A percentile compares a stretch with the other conserved stretches of the same genome.
Evolutionary conservation across 768 basidiomycete genomes (phyloP).

Genomic region (Tricholoma terreum): DNA sequence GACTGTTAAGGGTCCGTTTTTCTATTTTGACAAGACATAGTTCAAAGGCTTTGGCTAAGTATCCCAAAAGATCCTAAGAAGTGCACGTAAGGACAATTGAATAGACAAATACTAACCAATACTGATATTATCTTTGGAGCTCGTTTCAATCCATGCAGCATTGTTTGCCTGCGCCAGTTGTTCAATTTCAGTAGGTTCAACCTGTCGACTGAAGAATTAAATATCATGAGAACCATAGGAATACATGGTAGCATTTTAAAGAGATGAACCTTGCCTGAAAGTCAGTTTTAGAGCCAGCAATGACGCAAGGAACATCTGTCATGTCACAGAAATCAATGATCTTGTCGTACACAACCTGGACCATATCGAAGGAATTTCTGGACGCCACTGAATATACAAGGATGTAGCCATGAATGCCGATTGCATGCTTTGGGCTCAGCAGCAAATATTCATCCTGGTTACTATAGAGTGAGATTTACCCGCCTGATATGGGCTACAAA

Average conservation of each 20-base stretch:
- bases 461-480: constrained; percentile 6
- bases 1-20: constrained; percentile 50
- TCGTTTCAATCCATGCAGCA: constrained; percentile 83
- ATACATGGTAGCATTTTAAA: constrained; percentile 3
- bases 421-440: constrained; percentile 83
- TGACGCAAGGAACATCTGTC: constrained; percentile 81
- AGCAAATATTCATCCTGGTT: constrained; percentile 92
- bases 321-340: constrained; percentile 84
- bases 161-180: constrained; percentile 64
- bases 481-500: constrained; percentile 1
- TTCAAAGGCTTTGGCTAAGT: constrained; percentile 82
- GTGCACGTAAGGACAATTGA: constrained; percentile 1
- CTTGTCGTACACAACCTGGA: constrained; percentile 88
- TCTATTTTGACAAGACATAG: constrained; percentile 78
- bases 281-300: constrained; percentile 89
- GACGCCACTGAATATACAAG: constrained; percentile 90
- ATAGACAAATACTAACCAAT: constrained; percentile 59
- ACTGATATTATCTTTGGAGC: constrained; percentile 78
- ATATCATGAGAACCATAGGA: too few relatives aligned
- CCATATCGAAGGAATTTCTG: constrained; percentile 86
- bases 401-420: constrained; percentile 92
- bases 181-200: constrained; percentile 62
- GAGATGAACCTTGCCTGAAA: constrained; percentile 63
- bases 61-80: constrained; percentile 3
- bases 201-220: constrained; percentile 55